These are phyloP conservation scores for Arthroderma sp. DNA, from an alignment of 2,329 filamentous ascomycete species.

Conservation along the genomic window DNA sequence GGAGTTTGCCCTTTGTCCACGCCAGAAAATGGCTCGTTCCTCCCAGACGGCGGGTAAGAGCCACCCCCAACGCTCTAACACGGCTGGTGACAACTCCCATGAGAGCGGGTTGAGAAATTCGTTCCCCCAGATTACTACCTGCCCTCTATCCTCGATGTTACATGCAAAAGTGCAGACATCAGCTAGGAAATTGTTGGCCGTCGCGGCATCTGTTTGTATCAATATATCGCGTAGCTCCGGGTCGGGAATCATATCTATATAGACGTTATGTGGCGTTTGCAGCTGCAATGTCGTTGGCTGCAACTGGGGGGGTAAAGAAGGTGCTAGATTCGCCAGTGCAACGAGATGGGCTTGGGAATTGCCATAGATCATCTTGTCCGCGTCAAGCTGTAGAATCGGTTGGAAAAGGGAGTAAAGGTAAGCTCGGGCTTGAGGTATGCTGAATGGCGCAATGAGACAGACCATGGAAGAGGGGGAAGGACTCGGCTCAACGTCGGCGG, in stretches of 20 bases:
- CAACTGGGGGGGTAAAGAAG: constrained; percentile 21
- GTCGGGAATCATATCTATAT: constrained; percentile 32
- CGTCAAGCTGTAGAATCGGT: constrained; percentile 16
- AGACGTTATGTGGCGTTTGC: constrained; percentile 28
- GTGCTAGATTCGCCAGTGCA: constrained; percentile 17
- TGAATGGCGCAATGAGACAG: constrained; percentile 21
- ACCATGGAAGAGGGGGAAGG: neutral
- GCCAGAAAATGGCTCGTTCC: constrained; percentile 30
- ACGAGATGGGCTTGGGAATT: constrained; percentile 24
- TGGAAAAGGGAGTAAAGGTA: constrained; percentile 24
- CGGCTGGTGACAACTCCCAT: constrained; percentile 30
- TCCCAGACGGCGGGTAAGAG: constrained; percentile 27
- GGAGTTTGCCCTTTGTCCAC: constrained; percentile 25
- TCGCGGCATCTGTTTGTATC: constrained; percentile 22
- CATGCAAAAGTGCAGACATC: constrained; percentile 26
- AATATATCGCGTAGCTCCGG: constrained; percentile 27
- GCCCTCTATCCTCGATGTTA: constrained; percentile 25
- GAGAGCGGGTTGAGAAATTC: constrained; percentile 30
- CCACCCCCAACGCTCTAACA: constrained; percentile 29
- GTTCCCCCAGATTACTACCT: constrained; percentile 33
- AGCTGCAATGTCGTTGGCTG: constrained; percentile 29
- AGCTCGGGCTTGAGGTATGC: constrained; percentile 22
- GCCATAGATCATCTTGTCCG: constrained; percentile 15
- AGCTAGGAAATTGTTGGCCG: constrained; percentile 25
- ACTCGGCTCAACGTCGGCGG: neutral